Evolutionary conservation across 177 flowering plant genomes (phyloP).

Genomic region (Telopea speciosissima): DNA sequence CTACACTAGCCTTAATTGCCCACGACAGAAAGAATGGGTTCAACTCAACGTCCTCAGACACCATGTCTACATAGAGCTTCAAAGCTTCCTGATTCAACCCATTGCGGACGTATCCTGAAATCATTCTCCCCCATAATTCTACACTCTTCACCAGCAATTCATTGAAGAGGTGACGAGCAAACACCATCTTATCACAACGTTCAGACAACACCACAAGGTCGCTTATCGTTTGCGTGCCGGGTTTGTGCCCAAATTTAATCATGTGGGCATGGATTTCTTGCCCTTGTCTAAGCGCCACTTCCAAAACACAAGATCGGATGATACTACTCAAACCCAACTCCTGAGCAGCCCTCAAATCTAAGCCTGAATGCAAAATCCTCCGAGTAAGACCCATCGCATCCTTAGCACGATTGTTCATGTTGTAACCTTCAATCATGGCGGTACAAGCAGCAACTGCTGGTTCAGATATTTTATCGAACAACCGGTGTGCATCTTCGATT

Average conservation of each 20-base stretch:
- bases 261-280: constrained; percentile 29
- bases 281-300: constrained; percentile 19
- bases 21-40: constrained; percentile 9
- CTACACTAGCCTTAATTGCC: constrained; percentile 18
- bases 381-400: constrained; percentile 18
- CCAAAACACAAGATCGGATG: constrained; percentile 19
- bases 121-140: constrained; percentile 19
- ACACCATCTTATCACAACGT: constrained; percentile 17
- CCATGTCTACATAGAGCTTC: constrained; percentile 21
- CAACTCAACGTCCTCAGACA: constrained; percentile 12
- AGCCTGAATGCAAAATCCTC: constrained; percentile 10
- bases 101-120: constrained; percentile 19
- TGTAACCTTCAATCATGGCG: constrained; percentile 23
- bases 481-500: constrained; percentile 16
- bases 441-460: constrained; percentile 19
- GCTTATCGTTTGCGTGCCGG: constrained; percentile 10
- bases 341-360: constrained; percentile 11
- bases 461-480: constrained; percentile 19
- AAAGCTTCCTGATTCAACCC: constrained; percentile 18
- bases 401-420: constrained; percentile 9
- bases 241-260: constrained; percentile 20
- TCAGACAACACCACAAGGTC: constrained; percentile 15
- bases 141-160: constrained; percentile 16
- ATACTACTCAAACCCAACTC: constrained; percentile 24
- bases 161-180: constrained; percentile 14